Percentiles rank a stretch among this genome's conserved stretches.
phyloP scores from a whole-genome alignment of 148 eudicot species.

The Drosera capensis region DNA sequence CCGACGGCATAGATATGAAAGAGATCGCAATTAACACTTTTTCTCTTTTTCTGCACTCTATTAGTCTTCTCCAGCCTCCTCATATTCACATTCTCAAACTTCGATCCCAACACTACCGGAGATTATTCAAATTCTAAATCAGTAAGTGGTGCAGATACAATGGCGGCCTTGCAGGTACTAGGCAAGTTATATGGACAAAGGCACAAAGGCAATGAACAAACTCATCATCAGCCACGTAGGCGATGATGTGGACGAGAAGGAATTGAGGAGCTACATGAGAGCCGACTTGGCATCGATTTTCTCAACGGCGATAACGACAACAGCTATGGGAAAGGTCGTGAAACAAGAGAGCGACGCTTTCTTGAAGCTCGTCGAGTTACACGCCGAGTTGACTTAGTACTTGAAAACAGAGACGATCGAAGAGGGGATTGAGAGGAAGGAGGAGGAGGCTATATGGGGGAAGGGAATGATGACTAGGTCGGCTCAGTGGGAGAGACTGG shows the following conservation, averaged over 20 bases:
- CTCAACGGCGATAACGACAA: slow-evolving; percentile 7
- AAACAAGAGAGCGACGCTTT: slow-evolving; percentile 32
- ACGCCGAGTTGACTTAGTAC: slow-evolving; percentile 15
- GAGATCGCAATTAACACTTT: slow-evolving; percentile 61
- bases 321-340: slow-evolving; percentile 9
- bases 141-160: not conserved
- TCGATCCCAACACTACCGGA: slow-evolving; percentile 26
- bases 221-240: slow-evolving; percentile 38
- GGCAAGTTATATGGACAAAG: slow-evolving; percentile 43
- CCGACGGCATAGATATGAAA: slow-evolving; percentile 15
- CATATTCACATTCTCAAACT: slow-evolving; percentile 55
- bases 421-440: slow-evolving; percentile 1
- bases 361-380: slow-evolving; percentile 15
- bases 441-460: slow-evolving; percentile 23
- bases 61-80: slow-evolving; percentile 48
- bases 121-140: not conserved
- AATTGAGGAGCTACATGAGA: slow-evolving; percentile 28
- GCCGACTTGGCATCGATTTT: slow-evolving; percentile 36
- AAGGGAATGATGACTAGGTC: slow-evolving; percentile 29
- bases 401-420: slow-evolving; percentile 19
- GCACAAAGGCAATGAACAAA: slow-evolving; percentile 39
- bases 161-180: slow-evolving; percentile 51
- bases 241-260: slow-evolving; percentile 15
- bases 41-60: slow-evolving; percentile 51
- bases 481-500: slow-evolving; percentile 6